Conservation (phyloP, 495 filamentous ascomycete genomes). For the Neurospora pannonica region DNA sequence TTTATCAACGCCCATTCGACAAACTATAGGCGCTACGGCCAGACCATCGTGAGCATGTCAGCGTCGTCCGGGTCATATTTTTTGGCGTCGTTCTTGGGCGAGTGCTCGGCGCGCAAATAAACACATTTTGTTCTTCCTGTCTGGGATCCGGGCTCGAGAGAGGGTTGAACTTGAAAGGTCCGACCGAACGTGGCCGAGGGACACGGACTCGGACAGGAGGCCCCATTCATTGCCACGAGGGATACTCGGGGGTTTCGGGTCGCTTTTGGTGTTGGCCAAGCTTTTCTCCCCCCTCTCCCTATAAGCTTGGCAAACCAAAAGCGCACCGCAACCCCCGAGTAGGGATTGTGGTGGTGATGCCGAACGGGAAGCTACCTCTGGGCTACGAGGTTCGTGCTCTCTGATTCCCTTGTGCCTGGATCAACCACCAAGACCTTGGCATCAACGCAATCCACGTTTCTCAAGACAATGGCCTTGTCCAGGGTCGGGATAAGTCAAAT, state of each 20-base stretch:
- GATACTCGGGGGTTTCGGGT: no score
- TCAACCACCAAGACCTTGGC: background rate
- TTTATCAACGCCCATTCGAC: background rate
- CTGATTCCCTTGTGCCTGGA: background rate
- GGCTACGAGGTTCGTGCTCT: background rate
- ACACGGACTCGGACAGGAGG: background rate
- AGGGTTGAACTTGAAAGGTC: background rate
- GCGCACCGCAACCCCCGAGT: background rate
- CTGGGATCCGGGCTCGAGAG: no score
- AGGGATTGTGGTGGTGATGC: background rate
- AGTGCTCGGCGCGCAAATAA: background rate
- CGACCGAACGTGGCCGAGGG: background rate
- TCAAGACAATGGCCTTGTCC: no score
- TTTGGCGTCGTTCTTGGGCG: no score
- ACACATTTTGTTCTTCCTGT: background rate
- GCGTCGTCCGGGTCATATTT: background rate
- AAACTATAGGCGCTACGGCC: background rate
- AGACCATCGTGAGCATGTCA: background rate
- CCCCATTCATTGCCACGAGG: background rate
- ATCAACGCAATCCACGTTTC: background rate
- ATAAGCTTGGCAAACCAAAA: no score
- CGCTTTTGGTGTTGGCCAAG: no score
- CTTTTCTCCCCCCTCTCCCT: no score
- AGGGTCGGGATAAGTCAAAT: no score
- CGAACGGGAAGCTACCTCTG: background rate